Base-by-base conservation (phyloP, 2,329 filamentous ascomycete species). In the Exophiala sideris region DNA sequence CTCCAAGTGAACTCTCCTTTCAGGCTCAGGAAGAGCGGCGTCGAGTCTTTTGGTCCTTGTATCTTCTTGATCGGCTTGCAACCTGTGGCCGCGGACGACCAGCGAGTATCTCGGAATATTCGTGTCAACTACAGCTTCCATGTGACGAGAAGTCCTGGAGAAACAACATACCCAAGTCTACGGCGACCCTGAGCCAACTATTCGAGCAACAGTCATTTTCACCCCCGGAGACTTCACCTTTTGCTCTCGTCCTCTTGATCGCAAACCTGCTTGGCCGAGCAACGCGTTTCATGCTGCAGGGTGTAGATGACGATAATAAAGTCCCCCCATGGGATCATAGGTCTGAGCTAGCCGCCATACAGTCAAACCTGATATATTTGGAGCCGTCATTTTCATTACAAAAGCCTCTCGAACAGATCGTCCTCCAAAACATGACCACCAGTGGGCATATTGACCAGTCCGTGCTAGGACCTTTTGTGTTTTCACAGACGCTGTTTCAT, bases 41-140 rank as follows among this genome's bases (percentile, higher is more conserved):
- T 11, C 55, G 66, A 24, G 53, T 56, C 7, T 68, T 68, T 44
- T 69, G 67, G 66, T 68, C 67, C 1, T 50, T 62, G 10, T 69
- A 68, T 42, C 50, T 69, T 1, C 47, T 68, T 7, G 66, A 69
- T 36, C 65, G 65, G 29, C 53, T 69, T 11, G 65, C 65, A 8
- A 66, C 66, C 1, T 66, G 65, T 40, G 65, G 65, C 14, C 14
- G 50, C 24, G 14, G 50, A 10, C 5, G 45, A 34, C 61, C 61
- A 2, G 42, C 50, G 3, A 49, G 52, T 7, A 50, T 63, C 4
- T 14, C 52, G 6, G 59, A 62, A 18, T 11, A 45, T 3, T 51
- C 42, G 10, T 63, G 60, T 18, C 54, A 56, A 16, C 38, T 63
- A 29, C 57, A 54, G 38, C 55, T 63, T 6, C 59, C 58, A 9